These are phyloP conservation scores for Hypomyces rosellus DNA, from an alignment of 2,329 filamentous ascomycete species.

Conservation along the genomic window DNA sequence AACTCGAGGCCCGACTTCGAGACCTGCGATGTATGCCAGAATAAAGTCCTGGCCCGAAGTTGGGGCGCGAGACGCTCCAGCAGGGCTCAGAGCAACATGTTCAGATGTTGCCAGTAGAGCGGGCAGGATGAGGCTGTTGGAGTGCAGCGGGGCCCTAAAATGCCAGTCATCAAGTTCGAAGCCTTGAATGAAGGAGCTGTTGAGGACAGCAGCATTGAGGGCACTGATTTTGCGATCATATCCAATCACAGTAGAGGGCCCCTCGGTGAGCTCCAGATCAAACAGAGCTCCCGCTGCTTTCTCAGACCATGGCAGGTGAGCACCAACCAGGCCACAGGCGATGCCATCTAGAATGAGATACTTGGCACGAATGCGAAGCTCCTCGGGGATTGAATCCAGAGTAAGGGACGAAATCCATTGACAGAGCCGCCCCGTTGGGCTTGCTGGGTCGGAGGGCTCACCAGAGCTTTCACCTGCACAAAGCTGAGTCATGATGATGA, in stretches of 20 bases:
- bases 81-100: constrained; percentile 6
- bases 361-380: constrained; percentile 29
- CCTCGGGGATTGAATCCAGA: constrained; percentile 24
- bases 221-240: constrained; percentile 27
- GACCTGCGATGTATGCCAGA: constrained; percentile 31
- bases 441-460: constrained; percentile 1
- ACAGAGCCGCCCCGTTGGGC: constrained; percentile 17
- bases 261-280: constrained; percentile 25
- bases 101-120: constrained; percentile 31
- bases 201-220: constrained; percentile 34
- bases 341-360: constrained; percentile 38
- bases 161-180: constrained; percentile 41
- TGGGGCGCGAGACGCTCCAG: background rate
- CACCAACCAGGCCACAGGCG: constrained; percentile 32
- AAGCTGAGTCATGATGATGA: no score
- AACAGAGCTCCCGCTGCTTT: constrained; percentile 26
- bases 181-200: constrained; percentile 37
- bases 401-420: constrained; percentile 21
- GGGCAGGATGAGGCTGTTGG: constrained; percentile 30
- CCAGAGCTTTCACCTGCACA: no score
- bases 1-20: constrained; percentile 33
- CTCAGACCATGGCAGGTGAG: constrained; percentile 35
- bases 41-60: constrained; percentile 25
- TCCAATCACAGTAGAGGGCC: constrained; percentile 19
- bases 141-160: constrained; percentile 33